A percentile compares a stretch with the other conserved stretches of the same genome.
Evolutionary conservation across 306 rosid genomes (phyloP).

Genomic region (Fragaria ananassa): DNA sequence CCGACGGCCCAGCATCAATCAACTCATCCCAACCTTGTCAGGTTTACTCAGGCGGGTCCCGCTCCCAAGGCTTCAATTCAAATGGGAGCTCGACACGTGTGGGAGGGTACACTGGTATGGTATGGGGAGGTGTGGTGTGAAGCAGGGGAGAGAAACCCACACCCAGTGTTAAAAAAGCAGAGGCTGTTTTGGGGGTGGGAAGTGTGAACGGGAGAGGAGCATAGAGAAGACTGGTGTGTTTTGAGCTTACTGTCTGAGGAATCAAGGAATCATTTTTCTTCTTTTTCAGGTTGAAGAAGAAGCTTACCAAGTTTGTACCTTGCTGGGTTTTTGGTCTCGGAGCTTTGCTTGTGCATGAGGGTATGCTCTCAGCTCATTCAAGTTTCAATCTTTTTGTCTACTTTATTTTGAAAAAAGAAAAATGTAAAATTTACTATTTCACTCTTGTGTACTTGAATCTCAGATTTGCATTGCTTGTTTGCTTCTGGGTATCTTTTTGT

Average conservation of each 20-base stretch:
- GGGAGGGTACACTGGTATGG: not conserved
- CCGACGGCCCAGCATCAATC: conserved; percentile 22
- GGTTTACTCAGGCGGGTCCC: conserved; percentile 10
- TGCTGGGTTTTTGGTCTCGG: conserved; percentile 13
- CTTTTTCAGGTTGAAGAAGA: conserved; percentile 15
- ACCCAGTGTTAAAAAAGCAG: conserved; percentile 26
- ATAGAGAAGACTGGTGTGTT: conserved; percentile 16
- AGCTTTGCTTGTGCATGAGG: conserved; percentile 38
- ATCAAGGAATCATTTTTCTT: conserved; percentile 45
- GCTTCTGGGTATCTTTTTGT: conserved; percentile 26
- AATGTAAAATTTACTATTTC: not conserved
- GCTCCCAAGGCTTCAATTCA: not conserved
- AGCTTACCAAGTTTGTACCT: conserved; percentile 30
- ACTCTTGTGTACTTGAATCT: conserved; percentile 43
- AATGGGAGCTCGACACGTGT: conserved; percentile 14
- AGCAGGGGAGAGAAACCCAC: conserved; percentile 13
- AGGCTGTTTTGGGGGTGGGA: conserved; percentile 11
- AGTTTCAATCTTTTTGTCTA: not conserved
- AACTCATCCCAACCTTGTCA: not conserved
- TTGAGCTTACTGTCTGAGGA: conserved; percentile 34
- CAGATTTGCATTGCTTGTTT: conserved; percentile 39
- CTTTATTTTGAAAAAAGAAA: not conserved
- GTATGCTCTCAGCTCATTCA: conserved; percentile 36
- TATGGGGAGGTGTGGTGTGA: not conserved
- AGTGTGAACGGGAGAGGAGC: conserved; percentile 17